A percentile compares a stretch with the other conserved stretches of the same genome.
Conservation (phyloP, 805 yeast species). For the Ogataea neopini region DNA sequence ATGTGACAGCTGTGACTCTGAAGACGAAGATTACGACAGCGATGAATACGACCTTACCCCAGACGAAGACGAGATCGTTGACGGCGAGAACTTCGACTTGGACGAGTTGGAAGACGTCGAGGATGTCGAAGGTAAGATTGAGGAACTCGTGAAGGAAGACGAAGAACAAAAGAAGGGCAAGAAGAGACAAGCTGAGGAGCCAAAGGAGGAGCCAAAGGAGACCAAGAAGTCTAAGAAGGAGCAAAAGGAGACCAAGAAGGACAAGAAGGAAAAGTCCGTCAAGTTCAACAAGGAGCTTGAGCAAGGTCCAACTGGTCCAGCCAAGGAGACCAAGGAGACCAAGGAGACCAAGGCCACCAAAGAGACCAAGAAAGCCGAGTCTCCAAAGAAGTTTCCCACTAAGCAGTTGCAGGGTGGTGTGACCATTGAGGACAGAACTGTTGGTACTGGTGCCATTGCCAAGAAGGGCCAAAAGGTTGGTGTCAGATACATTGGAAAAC, state of each 20-base stretch:
- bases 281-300: conserved; percentile 89
- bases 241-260: conserved; percentile 30
- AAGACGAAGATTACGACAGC: conserved; percentile 48
- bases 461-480: conserved; percentile 90
- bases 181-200: conserved; percentile 32
- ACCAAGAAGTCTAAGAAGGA: conserved; percentile 26
- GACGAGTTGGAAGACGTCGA: conserved; percentile 69
- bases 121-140: conserved; percentile 70
- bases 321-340: conserved; percentile 33
- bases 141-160: conserved; percentile 70
- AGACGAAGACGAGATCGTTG: conserved; percentile 67
- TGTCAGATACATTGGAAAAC: conserved; percentile 96
- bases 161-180: conserved; percentile 38
- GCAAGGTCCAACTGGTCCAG: conserved; percentile 78
- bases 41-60: conserved; percentile 71
- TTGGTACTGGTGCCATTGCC: conserved; percentile 86
- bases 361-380: conserved; percentile 26
- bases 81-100: conserved; percentile 53
- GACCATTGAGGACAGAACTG: conserved; percentile 85
- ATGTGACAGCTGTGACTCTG: conserved; percentile 42
- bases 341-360: conserved; percentile 28
- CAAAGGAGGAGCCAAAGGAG: conserved; percentile 35
- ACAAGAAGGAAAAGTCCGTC: conserved; percentile 64
- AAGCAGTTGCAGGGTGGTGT: conserved; percentile 92
- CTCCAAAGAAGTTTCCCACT: conserved; percentile 59